A percentile compares a stretch with the other conserved stretches of the same genome.
Evolutionary conservation across 768 basidiomycete genomes (phyloP).

Genomic region (Mycena galopus): DNA sequence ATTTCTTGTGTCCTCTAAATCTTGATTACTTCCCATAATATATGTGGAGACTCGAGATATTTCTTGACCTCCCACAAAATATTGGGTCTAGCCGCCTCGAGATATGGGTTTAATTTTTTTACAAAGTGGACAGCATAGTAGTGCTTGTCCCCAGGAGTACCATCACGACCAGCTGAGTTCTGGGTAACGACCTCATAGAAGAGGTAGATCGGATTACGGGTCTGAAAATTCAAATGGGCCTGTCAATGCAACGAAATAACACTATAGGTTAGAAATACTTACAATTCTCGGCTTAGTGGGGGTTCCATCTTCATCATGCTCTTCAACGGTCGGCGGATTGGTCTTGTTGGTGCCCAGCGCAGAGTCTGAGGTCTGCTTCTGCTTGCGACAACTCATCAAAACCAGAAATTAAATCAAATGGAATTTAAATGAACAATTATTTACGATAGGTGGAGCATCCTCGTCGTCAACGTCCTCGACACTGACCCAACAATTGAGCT

Average conservation of each 20-base stretch:
- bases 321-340: background rate
- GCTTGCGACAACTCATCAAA: background rate
- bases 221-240: background rate
- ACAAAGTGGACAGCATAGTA: no score
- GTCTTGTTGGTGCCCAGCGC: background rate
- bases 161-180: no score
- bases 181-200: no score
- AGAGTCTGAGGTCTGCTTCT: background rate
- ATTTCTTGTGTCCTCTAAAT: no score
- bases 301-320: background rate
- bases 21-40: no score
- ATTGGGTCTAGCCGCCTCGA: no score
- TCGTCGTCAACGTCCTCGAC: constrained; percentile 9
- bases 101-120: no score
- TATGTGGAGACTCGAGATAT: no score
- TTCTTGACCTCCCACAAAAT: no score
- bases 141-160: no score
- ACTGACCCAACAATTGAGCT: background rate
- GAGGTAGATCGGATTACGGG: no score
- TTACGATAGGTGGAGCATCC: background rate
- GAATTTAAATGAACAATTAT: background rate
- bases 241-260: background rate
- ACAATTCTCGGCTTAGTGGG: background rate
- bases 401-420: background rate
- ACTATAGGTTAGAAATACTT: background rate